Evolutionary conservation across 176 grass and related monocot species (phyloP), one percentile per base, ranked within the genome.

Genomic region (Zoysia japonica): DNA sequence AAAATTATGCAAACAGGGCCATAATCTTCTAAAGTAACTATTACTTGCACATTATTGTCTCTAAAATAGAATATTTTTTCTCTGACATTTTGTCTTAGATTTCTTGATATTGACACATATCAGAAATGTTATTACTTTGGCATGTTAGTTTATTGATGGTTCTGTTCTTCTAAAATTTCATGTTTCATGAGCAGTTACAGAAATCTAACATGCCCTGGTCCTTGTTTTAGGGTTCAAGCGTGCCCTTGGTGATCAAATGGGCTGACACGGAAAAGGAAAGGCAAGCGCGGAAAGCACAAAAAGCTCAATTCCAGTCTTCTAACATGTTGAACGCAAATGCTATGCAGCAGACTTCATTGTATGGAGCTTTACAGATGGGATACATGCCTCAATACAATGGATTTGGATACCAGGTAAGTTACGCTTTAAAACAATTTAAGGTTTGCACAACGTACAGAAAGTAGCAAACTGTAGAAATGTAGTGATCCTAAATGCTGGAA

Each of bases 211-310:
- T 67, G 46, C 12, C 16, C 17, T 69, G 40, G 40, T 85, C 7
- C 8, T 82, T 69, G 75, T 78, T 52, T 42, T 75, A 98, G 92
- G 96, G 96, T 80, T 98, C 92, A 84, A 99, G 87, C 86, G 90
- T 99, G 64, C 96, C 96, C 40, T 89, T 99, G 86, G 96, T 99
- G 85, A 88, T 99, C 71, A 99, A 99, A 87, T 99, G 96, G 96
- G 96, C 96, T 87, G 96, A 99, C 66, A 99, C 96, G 1, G 92
- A 99, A 86, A 99, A 99, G 67, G 92, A 99, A 95, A 96, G 92
- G 61, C 92, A 96, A 74, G 87, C 90, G 40, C 88, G 96, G 68
- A 99, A 93, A 85, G 92, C 88, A 75, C 96, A 96, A 71, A 99
- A 91, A 68, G 88, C 84, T 75, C 96, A 99, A 75, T 88, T 88